phyloP scores from a whole-genome alignment of 495 filamentous ascomycete species.

The Penicillium nucicola region DNA sequence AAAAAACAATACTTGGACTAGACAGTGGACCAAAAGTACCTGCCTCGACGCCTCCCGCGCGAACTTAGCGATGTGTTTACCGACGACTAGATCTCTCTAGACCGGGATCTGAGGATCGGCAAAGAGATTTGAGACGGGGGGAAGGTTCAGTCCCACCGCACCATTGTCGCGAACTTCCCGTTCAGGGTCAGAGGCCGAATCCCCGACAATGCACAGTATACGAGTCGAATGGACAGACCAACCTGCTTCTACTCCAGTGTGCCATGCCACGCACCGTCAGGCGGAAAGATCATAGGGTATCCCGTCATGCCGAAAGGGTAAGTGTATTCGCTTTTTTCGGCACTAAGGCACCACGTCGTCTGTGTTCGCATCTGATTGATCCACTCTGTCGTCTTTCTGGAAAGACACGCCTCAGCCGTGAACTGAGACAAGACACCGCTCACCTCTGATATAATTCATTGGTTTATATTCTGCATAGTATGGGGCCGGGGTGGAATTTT shows the following conservation, averaged over 20 bases:
- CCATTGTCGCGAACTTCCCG: not conserved
- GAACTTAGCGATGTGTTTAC: not conserved
- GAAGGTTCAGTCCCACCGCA: not conserved
- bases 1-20: too few relatives aligned
- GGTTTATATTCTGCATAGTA: constrained; percentile 1
- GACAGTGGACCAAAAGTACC: too few relatives aligned
- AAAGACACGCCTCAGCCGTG: constrained; percentile 15
- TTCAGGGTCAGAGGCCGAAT: not conserved
- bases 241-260: not conserved
- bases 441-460: constrained; percentile 12
- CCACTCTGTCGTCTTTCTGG: constrained; percentile 13
- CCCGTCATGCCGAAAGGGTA: too few relatives aligned
- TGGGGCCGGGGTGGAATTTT: constrained; percentile 4
- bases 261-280: constrained; percentile 4
- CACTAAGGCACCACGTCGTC: constrained; percentile 15
- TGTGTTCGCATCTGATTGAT: constrained; percentile 26
- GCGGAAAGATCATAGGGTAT: constrained; percentile 1
- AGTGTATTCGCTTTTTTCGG: constrained; percentile 5
- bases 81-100: not conserved
- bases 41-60: not conserved
- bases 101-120: not conserved
- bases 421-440: constrained; percentile 25
- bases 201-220: not conserved
- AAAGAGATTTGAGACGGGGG: not conserved
- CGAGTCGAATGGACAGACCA: not conserved